Evolutionary conservation across 164 flowering plant genomes (phyloP).

Genomic region (Saururus chinensis): DNA sequence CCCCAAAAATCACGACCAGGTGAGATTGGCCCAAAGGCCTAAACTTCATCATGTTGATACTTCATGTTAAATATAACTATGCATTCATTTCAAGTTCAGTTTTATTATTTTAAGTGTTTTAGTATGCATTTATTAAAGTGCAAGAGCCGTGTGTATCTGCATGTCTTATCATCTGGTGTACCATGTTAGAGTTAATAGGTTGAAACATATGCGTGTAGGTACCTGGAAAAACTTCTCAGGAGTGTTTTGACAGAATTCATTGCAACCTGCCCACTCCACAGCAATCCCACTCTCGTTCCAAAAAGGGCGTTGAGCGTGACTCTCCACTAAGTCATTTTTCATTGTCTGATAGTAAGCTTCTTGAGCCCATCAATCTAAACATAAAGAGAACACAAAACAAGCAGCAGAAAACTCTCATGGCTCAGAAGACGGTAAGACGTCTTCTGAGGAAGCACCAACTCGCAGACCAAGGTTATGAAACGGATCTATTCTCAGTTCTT

Average conservation of each 20-base stretch:
- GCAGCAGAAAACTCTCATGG: conserved; percentile 27
- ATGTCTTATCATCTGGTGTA: not conserved
- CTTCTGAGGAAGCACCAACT: conserved; percentile 42
- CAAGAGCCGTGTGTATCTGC: not conserved
- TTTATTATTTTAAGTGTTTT: too few species aligned
- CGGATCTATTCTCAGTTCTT: conserved; percentile 55
- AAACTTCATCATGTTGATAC: too few species aligned
- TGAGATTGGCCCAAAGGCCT: too few species aligned
- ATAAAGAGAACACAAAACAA: conserved; percentile 21
- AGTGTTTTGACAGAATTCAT: conserved; percentile 69
- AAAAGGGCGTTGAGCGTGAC: conserved; percentile 21
- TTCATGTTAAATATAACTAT: too few species aligned
- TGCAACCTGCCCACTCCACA: conserved; percentile 54
- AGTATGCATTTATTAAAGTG: not conserved
- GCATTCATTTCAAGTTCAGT: too few species aligned
- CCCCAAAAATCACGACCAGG: too few species aligned
- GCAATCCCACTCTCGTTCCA: conserved; percentile 40
- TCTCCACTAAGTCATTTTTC: conserved; percentile 28
- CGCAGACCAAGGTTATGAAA: conserved; percentile 30
- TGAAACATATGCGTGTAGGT: conserved; percentile 37
- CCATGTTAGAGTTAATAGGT: not conserved
- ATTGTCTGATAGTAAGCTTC: conserved; percentile 52
- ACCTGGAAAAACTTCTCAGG: conserved; percentile 87
- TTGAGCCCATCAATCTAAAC: conserved; percentile 24
- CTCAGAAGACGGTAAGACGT: conserved; percentile 47